These are phyloP conservation scores for Sphaerobolus stellatus DNA, from an alignment of 1,284 basidiomycete species.

Conservation along the genomic window DNA sequence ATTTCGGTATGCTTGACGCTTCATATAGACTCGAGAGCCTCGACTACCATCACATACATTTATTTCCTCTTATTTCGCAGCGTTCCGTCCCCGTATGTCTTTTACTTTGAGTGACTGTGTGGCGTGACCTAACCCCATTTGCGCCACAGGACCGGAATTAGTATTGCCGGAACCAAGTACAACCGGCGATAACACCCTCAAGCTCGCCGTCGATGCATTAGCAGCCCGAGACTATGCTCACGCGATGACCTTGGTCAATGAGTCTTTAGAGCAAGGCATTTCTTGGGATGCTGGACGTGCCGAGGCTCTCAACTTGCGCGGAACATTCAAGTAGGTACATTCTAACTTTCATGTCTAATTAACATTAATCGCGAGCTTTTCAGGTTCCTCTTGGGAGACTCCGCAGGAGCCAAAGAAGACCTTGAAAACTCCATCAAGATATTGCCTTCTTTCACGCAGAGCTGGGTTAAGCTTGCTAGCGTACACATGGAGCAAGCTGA, in stretches of 20 bases:
- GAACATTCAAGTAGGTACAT: slow-evolving; percentile 84
- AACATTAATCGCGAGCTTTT: not conserved
- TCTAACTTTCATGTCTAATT: not conserved
- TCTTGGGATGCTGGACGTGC: slow-evolving; percentile 77
- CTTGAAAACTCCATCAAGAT: slow-evolving; percentile 78
- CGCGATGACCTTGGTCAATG: slow-evolving; percentile 78
- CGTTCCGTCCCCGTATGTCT: slow-evolving; percentile 83
- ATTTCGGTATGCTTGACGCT: too few relatives aligned
- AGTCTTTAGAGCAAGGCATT: slow-evolving; percentile 86
- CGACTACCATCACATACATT: slow-evolving; percentile 91
- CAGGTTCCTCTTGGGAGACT: slow-evolving; percentile 87
- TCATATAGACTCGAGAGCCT: slow-evolving; percentile 73
- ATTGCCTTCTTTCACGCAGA: slow-evolving; percentile 80
- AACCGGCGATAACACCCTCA: slow-evolving; percentile 82
- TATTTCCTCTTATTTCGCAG: slow-evolving; percentile 94
- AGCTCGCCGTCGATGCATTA: slow-evolving; percentile 81
- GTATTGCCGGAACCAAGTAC: slow-evolving; percentile 74
- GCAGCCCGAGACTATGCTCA: slow-evolving; percentile 87
- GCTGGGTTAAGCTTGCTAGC: slow-evolving; percentile 95
- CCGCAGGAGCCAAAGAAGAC: slow-evolving; percentile 83
- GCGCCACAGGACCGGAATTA: slow-evolving; percentile 60
- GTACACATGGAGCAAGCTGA: slow-evolving; percentile 96
- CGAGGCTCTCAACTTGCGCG: slow-evolving; percentile 90
- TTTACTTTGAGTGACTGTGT: slow-evolving; percentile 2
- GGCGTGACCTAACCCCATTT: slow-evolving; percentile 6